Evolutionary conservation across 768 basidiomycete species (phyloP).

Genomic region (Phlegmacium glaucopus): DNA sequence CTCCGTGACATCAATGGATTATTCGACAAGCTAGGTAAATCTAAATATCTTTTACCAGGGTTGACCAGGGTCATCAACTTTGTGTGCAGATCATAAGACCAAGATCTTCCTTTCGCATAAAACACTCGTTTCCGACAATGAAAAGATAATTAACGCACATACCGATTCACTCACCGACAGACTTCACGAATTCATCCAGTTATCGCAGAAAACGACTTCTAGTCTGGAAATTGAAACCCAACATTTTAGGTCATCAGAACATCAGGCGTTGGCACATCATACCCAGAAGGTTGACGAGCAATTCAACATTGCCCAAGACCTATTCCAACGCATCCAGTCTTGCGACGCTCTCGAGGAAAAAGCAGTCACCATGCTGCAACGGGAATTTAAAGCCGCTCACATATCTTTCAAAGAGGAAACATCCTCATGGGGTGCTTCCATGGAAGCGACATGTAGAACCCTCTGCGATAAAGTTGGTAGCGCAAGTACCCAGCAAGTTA

Average conservation of each 20-base stretch:
- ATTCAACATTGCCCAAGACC: slow-evolving; percentile 48
- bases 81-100: slow-evolving; percentile 65
- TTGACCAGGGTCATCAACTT: slow-evolving; percentile 7
- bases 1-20: slow-evolving; percentile 66
- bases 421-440: slow-evolving; percentile 48
- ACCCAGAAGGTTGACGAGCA: slow-evolving; percentile 57
- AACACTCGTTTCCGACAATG: slow-evolving; percentile 59
- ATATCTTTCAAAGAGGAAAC: slow-evolving; percentile 50
- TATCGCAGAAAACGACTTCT: slow-evolving; percentile 48
- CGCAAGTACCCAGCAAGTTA: slow-evolving; percentile 41
- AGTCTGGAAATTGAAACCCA: slow-evolving; percentile 57
- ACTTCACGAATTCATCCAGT: slow-evolving; percentile 59
- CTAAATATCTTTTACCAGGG: neutral
- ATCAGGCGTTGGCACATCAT: slow-evolving; percentile 46
- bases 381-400: slow-evolving; percentile 43
- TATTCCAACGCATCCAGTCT: slow-evolving; percentile 50
- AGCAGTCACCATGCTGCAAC: slow-evolving; percentile 46
- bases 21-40: slow-evolving; percentile 81
- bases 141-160: slow-evolving; percentile 53
- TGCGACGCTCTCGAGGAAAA: slow-evolving; percentile 55
- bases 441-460: slow-evolving; percentile 46
- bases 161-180: slow-evolving; percentile 51
- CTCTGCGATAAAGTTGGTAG: slow-evolving; percentile 46
- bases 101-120: slow-evolving; percentile 61
- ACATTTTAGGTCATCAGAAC: slow-evolving; percentile 52